Base-by-base conservation (phyloP, 23 red algal species). In the Gracilaria domingensis region DNA sequence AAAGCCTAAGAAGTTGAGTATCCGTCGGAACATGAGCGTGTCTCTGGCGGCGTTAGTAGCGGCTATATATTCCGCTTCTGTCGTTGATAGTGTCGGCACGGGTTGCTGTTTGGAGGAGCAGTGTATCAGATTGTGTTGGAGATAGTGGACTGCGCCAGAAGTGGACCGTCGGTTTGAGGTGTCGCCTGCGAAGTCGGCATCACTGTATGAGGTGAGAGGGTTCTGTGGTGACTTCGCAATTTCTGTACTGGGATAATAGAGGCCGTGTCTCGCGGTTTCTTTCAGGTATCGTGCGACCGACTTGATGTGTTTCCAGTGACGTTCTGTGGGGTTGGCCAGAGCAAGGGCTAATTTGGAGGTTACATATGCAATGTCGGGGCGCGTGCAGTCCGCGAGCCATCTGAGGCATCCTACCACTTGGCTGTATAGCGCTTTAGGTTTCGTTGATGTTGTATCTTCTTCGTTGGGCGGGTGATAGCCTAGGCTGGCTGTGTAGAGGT, bases 281-380 rank as follows among this genome's bases (percentile, higher is more conserved):
- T 70, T 70, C 1, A 70, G 35, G 35, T 70, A 70, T 1, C 35
- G 35, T 17, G 12, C 65, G 12, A 70, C 65, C 13, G 65, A 70
- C 5, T 70, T 28, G 28, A 70, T 5, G 4, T 70, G 65, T 70
- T 34, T 12, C 65, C 65, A 70, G 21, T 79, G 75, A 8, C 35
- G 32, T 32, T 49, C 50, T 4, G 38, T 79, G 8, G 38, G 75
- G 4, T 28, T 29, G 35, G 45, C 25, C 2, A 54, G 42, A 9
- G 75, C 75, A 30, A 40, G 30, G 1, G 75, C 75, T 8, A 79
- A 37, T 50, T 79, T 79, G 5, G 75, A 79, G 6, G 42, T 79
- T 45, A 50, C 21, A 21, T 51, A 79, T 49, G 32, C 75, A 20
- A 79, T 23, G 38, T 79, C 75, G 4, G 35, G 75, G 4, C 75